These are phyloP conservation scores for Trichoderma hamatum DNA, from an alignment of 2,329 filamentous ascomycete species.

Conservation along the genomic window DNA sequence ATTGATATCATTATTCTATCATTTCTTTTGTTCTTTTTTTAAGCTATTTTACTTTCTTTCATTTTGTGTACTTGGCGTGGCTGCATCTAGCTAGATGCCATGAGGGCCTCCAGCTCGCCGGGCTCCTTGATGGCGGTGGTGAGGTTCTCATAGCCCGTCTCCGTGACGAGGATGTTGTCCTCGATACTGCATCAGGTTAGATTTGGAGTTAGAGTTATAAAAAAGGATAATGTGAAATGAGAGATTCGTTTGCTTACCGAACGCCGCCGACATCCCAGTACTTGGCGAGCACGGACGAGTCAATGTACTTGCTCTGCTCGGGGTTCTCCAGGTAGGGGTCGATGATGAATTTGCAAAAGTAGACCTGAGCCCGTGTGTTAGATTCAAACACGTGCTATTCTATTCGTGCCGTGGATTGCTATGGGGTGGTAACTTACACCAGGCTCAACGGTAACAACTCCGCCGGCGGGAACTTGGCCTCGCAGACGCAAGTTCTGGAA, in stretches of 20 bases:
- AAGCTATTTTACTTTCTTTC: neutral
- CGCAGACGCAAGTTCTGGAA: conserved; percentile 86
- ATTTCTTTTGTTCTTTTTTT: conserved; percentile 6
- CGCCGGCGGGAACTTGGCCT: conserved; percentile 72
- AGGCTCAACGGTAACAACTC: conserved; percentile 93
- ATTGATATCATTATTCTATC: conserved; percentile 14
- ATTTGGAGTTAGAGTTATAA: neutral
- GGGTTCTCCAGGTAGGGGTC: conserved; percentile 75
- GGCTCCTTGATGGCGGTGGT: conserved; percentile 72
- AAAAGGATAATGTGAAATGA: neutral
- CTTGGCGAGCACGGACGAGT: conserved; percentile 69
- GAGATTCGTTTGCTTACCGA: conserved; percentile 48
- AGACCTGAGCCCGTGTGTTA: conserved; percentile 58
- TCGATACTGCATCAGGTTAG: conserved; percentile 51
- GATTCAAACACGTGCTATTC: neutral
- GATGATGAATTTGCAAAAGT: conserved; percentile 91
- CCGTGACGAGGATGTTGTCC: conserved; percentile 74
- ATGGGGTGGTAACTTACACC: conserved; percentile 59
- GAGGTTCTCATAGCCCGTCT: conserved; percentile 69
- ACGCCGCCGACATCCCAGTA: conserved; percentile 85
- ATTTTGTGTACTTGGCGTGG: neutral
- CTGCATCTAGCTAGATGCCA: conserved; percentile 28
- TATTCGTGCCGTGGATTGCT: neutral
- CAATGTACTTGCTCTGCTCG: conserved; percentile 74
- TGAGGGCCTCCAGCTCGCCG: conserved; percentile 58